These are phyloP conservation scores for Penicillium antarcticum DNA, from an alignment of 495 filamentous ascomycete genomes.

Conservation along the genomic window DNA sequence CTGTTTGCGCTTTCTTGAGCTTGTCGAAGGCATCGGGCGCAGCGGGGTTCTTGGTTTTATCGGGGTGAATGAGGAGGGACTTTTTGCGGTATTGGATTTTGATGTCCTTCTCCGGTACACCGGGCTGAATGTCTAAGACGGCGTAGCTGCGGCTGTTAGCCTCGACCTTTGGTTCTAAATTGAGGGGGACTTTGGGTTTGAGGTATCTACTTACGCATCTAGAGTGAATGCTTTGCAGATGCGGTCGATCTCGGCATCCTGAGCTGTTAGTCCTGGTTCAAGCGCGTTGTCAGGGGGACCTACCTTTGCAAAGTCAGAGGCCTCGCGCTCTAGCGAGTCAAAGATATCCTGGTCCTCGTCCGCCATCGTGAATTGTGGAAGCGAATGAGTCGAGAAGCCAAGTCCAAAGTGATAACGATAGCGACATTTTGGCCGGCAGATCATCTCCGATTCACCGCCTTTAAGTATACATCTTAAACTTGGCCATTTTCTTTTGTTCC, in stretches of 20 bases:
- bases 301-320: conserved; percentile 87
- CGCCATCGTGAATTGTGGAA: conserved; percentile 25
- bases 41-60: conserved; percentile 89
- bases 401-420: too few relatives aligned
- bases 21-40: conserved; percentile 97
- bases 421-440: too few relatives aligned
- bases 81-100: conserved; percentile 91
- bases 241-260: conserved; percentile 96
- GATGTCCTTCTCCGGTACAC: conserved; percentile 94
- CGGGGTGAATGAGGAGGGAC: conserved; percentile 96
- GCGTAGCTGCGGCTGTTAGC: conserved; percentile 61
- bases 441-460: too few relatives aligned
- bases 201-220: conserved; percentile 65
- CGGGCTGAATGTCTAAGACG: conserved; percentile 92
- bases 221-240: conserved; percentile 87
- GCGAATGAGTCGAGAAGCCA: too few relatives aligned
- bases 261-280: conserved; percentile 13
- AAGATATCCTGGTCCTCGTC: conserved; percentile 76
- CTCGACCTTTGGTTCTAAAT: not conserved
- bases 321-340: conserved; percentile 79
- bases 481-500: too few relatives aligned
- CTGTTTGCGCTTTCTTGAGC: conserved; percentile 88
- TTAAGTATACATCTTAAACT: too few relatives aligned
- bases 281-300: not conserved
- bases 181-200: not conserved